Base-by-base conservation (phyloP, 305 asterid species). In the Fraxinus velutina region DNA sequence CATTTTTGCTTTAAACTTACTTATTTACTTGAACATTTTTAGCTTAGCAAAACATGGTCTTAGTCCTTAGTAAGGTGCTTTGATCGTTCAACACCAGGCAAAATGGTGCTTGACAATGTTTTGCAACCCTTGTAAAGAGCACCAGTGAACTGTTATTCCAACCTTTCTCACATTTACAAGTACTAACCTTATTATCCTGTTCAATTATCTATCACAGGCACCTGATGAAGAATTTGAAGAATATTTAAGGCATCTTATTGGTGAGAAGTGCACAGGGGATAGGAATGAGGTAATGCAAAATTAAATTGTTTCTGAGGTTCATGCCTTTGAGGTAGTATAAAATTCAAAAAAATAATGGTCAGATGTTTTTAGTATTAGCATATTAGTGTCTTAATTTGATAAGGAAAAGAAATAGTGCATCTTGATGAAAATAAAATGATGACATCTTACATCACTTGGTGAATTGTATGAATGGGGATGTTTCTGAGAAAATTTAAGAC, bases 191-290 rank as follows among this genome's bases (percentile, higher is more conserved):
- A 30, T 30, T 70, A 12, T 70, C 75, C 2, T 70, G 74, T 68
- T 68, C 37, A 29, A 68, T 70, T 70, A 10, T 70, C 75, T 30
- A 30, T 32, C 24, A 71, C 21, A 95, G 99, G 98, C 97, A 78
- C 97, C 98, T 7, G 99, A 93, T 83, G 98, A 94, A 94, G 98
- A 92, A 80, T 96, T 94, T 83, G 98, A 95, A 90, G 97, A 94
- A 88, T 91, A 89, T 85, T 77, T 92, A 70, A 90, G 97, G 86
- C 96, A 89, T 87, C 90, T 92, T 37, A 86, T 90, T 1, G 96
- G 92, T 62, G 97, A 91, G 83, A 95, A 85, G 84, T 95, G 97
- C 90, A 85, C 96, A 2, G 95, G 97, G 47, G 95, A 92, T 81
- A 88, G 92, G 84, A 93, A 94, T 79, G 97, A 93, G 98, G 98